Conservation (phyloP, 2,329 filamentous ascomycete species). For the Alternaria tenuissima region DNA sequence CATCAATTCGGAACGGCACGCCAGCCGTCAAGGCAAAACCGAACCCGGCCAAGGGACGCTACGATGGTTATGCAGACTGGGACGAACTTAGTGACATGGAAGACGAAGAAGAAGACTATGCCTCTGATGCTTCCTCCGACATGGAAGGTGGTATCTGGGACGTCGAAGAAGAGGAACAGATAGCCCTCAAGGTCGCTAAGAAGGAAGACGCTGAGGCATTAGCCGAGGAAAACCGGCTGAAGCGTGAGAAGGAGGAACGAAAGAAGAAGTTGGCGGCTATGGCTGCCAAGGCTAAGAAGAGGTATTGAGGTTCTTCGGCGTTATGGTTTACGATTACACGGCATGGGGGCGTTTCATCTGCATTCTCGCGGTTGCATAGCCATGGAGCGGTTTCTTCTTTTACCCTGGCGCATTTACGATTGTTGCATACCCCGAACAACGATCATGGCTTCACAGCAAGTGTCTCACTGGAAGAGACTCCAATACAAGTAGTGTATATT, state of each 20-base stretch:
- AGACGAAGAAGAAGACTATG: constrained; percentile 70
- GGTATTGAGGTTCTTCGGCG: constrained; percentile 37
- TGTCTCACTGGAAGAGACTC: constrained; percentile 20
- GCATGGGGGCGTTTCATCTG: constrained; percentile 36
- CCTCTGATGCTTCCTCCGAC: constrained; percentile 73
- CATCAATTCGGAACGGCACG: constrained; percentile 36
- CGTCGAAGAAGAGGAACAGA: constrained; percentile 74
- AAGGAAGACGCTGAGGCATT: constrained; percentile 73
- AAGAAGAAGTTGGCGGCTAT: constrained; percentile 45
- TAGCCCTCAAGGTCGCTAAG: constrained; percentile 68
- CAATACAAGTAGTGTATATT: constrained; percentile 29
- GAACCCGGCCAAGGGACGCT: constrained; percentile 44
- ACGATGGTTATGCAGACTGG: constrained; percentile 50
- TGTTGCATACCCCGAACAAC: constrained; percentile 25
- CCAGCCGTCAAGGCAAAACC: constrained; percentile 42
- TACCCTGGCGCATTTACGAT: constrained; percentile 31
- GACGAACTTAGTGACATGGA: constrained; percentile 54
- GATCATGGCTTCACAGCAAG: constrained; percentile 29
- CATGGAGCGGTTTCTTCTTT: constrained; percentile 38
- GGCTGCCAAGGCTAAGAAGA: constrained; percentile 43
- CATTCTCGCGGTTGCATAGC: constrained; percentile 43
- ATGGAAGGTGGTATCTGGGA: constrained; percentile 82
- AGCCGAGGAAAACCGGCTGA: constrained; percentile 59
- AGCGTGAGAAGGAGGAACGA: constrained; percentile 47
- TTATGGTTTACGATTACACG: constrained; percentile 38